Evolutionary conservation across 1,284 basidiomycete genomes (phyloP), one percentile per base, ranked within the genome.

Genomic region (Irpex lacteus): DNA sequence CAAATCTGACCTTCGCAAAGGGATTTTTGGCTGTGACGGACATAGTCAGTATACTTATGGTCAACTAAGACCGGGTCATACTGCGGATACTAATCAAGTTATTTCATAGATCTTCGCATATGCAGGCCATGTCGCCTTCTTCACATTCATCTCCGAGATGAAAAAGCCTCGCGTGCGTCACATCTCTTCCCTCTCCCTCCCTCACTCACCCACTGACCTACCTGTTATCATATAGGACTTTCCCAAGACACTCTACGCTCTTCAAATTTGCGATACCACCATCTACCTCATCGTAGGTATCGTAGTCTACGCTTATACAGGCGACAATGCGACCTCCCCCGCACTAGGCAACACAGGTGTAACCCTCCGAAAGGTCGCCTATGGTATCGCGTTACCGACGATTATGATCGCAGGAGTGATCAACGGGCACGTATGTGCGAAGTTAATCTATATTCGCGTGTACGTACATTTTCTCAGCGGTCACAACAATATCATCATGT

Each of bases 71-170:
- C n/a, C n/a, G n/a, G n/a, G n/a, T n/a, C n/a, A n/a, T n/a, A n/a
- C n/a, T n/a, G n/a, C n/a, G n/a, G n/a, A n/a, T n/a, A n/a, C n/a
- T n/a, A 34, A 6, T 34, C 5, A 34, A 6, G 19, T 34, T 2
- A 47, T 9, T 7, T 47, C 21, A n/a, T 19, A 84, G 82, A 81
- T 85, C 47, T 85, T 85, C 68, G 78, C 83, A 3, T 85, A 85
- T 69, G 81, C 83, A 57, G 83, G 82, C 80, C 74, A 75, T 54
- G 73, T 72, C 36, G 78, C 78, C 70, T 84, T 85, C 73, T 85
- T 85, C 69, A 81, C 85, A 9, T 74, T 85, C 56, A 84, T 85
- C 60, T 82, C 84, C 15, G 84, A 86, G 69, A 85, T 85, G 85
- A 74, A 74, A 60, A 68, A 70, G 55, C 84, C 84, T 2, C 70